Evolutionary conservation across 495 filamentous ascomycete genomes (phyloP).

Genomic region (Aspergillus coremiiformis): DNA sequence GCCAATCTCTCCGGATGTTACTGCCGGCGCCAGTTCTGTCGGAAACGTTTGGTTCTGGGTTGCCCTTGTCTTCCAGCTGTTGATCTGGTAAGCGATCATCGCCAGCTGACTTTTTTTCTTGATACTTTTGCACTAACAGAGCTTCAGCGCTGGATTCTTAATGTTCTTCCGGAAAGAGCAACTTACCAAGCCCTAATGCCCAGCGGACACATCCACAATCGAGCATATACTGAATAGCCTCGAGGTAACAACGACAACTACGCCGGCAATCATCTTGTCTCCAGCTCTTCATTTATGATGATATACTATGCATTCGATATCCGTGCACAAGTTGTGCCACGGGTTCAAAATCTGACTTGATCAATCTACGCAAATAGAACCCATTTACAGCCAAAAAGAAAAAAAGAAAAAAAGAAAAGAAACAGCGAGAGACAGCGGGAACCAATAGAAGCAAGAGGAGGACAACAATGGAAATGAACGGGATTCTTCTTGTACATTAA

Average conservation of each 20-base stretch:
- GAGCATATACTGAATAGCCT: no score
- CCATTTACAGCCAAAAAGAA: background rate
- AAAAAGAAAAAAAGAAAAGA: background rate
- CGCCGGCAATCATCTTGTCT: background rate
- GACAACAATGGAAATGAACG: background rate
- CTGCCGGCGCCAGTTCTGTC: conserved; percentile 38
- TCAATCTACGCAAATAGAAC: background rate
- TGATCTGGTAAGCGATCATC: conserved; percentile 46
- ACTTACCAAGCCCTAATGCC: conserved; percentile 52
- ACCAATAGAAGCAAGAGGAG: background rate
- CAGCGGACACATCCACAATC: background rate
- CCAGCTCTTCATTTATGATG: background rate
- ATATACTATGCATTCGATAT: background rate
- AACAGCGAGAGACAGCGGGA: background rate
- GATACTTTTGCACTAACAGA: conserved; percentile 2
- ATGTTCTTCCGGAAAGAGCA: conserved; percentile 68
- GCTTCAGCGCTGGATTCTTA: conserved; percentile 51
- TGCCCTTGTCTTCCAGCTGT: conserved; percentile 51
- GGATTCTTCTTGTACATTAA: conserved; percentile 1
- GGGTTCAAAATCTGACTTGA: background rate
- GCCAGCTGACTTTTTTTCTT: background rate
- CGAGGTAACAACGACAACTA: no score
- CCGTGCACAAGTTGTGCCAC: background rate
- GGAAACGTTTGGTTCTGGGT: conserved; percentile 61
- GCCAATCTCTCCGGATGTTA: conserved; percentile 42